Evolutionary conservation across 2,329 filamentous ascomycete genomes (phyloP).

Genomic region (Microcyclosporella mali): DNA sequence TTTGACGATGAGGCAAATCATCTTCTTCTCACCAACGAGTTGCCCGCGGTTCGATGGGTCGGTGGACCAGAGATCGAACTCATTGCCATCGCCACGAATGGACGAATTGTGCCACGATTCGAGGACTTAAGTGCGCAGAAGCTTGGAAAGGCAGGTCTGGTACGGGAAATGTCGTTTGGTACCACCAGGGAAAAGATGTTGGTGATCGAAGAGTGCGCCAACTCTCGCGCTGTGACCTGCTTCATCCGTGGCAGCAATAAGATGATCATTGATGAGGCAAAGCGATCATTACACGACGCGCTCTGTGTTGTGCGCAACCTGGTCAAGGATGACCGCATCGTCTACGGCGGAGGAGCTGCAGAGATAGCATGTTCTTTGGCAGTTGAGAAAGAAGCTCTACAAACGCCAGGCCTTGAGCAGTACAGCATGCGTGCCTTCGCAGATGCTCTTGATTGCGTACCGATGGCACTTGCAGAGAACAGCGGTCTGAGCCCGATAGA

Average conservation of each 20-base stretch:
- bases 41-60: slow-evolving; percentile 96
- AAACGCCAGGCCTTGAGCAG: slow-evolving; percentile 93
- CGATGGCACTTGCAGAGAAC: slow-evolving; percentile 96
- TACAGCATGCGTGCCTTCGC: slow-evolving; percentile 98
- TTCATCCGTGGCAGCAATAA: slow-evolving; percentile 98
- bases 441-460: slow-evolving; percentile 86
- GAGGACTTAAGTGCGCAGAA: slow-evolving; percentile 89
- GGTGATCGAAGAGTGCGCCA: slow-evolving; percentile 98
- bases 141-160: slow-evolving; percentile 80
- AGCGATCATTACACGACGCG: slow-evolving; percentile 93
- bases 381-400: slow-evolving; percentile 84
- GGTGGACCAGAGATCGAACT: slow-evolving; percentile 96
- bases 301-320: slow-evolving; percentile 96
- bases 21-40: slow-evolving; percentile 86
- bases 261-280: slow-evolving; percentile 99
- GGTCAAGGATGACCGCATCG: slow-evolving; percentile 90
- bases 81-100: slow-evolving; percentile 97
- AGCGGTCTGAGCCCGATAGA: slow-evolving; percentile 93
- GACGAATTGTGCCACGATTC: slow-evolving; percentile 93
- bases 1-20: slow-evolving; percentile 99
- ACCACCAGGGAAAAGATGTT: slow-evolving; percentile 99
- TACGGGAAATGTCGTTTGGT: slow-evolving; percentile 92
- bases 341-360: slow-evolving; percentile 93
- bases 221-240: slow-evolving; percentile 90
- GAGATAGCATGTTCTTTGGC: slow-evolving; percentile 96